A percentile compares a stretch with the other conserved stretches of the same genome.
Evolutionary conservation across 148 eudicot genomes (phyloP).

Genomic region (Heliosperma pusillum): DNA sequence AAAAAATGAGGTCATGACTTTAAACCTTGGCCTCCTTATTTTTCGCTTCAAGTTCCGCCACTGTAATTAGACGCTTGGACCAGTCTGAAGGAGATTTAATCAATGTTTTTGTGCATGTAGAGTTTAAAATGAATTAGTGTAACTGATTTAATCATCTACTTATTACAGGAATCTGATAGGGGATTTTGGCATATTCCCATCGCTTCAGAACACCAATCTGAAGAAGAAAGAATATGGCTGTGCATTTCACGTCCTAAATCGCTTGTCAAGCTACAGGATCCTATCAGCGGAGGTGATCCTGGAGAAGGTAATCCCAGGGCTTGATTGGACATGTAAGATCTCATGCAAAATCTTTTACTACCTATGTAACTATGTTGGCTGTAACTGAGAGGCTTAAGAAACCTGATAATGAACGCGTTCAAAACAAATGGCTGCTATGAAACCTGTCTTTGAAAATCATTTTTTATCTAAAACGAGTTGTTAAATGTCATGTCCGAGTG

Average conservation of each 20-base stretch:
- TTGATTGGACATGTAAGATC: constrained; percentile 6
- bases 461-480: neutral
- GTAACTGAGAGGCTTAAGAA: too few relatives aligned
- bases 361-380: too few relatives aligned
- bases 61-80: too few relatives aligned
- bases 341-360: neutral
- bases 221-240: constrained; percentile 70
- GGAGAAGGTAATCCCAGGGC: constrained; percentile 38
- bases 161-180: constrained; percentile 64
- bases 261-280: constrained; percentile 20
- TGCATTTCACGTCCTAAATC: constrained; percentile 60
- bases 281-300: constrained; percentile 16
- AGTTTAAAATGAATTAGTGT: neutral
- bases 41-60: too few relatives aligned
- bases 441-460: too few relatives aligned
- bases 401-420: too few relatives aligned
- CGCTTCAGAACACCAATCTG: constrained; percentile 52
- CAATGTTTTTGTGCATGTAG: neutral
- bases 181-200: constrained; percentile 98
- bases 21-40: too few relatives aligned
- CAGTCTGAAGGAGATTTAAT: neutral
- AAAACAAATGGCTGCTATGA: too few relatives aligned
- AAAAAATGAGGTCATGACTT: too few relatives aligned
- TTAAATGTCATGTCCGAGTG: too few relatives aligned
- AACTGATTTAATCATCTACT: neutral